Evolutionary conservation across 345 rosid genomes (phyloP), one percentile per base, ranked within the genome.

Genomic region (Boechera retrofracta): DNA sequence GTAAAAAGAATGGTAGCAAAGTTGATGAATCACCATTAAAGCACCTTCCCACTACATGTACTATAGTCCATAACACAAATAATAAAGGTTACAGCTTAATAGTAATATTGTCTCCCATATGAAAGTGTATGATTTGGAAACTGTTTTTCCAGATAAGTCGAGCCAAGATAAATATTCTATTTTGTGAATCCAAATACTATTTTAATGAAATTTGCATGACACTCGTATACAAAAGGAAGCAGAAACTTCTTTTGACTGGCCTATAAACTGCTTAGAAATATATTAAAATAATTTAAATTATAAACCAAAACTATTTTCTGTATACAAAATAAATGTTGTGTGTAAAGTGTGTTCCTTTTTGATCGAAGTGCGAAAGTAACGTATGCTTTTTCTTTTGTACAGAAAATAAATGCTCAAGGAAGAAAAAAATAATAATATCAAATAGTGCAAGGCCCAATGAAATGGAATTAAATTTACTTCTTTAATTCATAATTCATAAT

Each of bases 11-110:
- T 65, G 77, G 52, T 73, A 67, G 74, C 6, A 79, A 67, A 79
- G 82, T 12, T 65, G 74, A 35, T 74, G 82, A 73, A 73, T 73
- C 78, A 67, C 60, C 82, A 79, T 73, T 60, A 79, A 79, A 79
- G 82, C 78, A 67, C 74, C 70, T 24, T 67, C 82, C 81, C 81
- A 71, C 77, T 77, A 77, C 68, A 57, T 57, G 72, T 64, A 77
- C 72, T 67, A 47, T 64, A 64, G 52, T 64, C 76, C 71, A 77
- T 77, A 54, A 57, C 15, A 38, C 36, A 64, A 16, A 29, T 63
- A 71, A 71, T 63, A 71, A 71, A 64, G 72, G 52, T 69, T 33
- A 41, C 71, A 62, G 36, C 42, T 76, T 68, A 5, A 64, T 21
- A 70, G 11, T 67, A 42, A 58, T 38, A 48, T 16, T 49, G 6